Evolutionary conservation across 2,329 filamentous ascomycete species (phyloP), one percentile per base, ranked within the genome.

Genomic region (Apiospora koreana): DNA sequence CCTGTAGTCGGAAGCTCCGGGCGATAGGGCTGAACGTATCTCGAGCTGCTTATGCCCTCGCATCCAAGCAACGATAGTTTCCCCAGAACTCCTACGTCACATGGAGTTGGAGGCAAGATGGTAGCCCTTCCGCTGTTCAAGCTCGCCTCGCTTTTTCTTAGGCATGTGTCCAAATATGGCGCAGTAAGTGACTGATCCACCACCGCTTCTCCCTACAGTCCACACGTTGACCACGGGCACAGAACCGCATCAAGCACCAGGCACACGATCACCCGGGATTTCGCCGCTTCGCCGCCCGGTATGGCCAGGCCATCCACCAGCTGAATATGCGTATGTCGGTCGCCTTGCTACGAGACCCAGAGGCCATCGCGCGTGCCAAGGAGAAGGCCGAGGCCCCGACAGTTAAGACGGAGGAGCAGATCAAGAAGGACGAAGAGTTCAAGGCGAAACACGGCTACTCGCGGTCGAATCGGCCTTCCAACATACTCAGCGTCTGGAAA

Each of bases 101-200:
- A 62, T n/a, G 54, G 54, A 62, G 54, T 23, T 21, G 54, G 31
- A 62, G 28, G 18, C 38, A 75, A 75, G 65, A 92, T 92, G 90
- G 89, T 92, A 62, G 86, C 89, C 69, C 83, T 92, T 48, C 90
- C 90, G 25, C 83, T 92, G 23, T 92, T 92, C 81, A 92, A 92
- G 82, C 87, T 92, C 74, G 89, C 86, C 28, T 80, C 89, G 69
- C 84, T 92, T 65, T 89, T 92, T 74, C 83, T 92, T 76, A 86
- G 88, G 74, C 89, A 92, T 77, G 81, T 92, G 68, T 92, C 89
- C 69, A 92, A 92, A 81, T 92, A 92, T 84, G 89, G 89, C 77
- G 89, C 90, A 69, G 89, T 92, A 86, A 75, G 88, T 81, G 65
- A 38, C n/a, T 18, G 12, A 4, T 43, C 45, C 45, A 16, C 21